Percentiles rank a stretch among this genome's conserved stretches.
phyloP scores from a whole-genome alignment of 1,284 basidiomycete genomes.

The Ustilago tritici region DNA sequence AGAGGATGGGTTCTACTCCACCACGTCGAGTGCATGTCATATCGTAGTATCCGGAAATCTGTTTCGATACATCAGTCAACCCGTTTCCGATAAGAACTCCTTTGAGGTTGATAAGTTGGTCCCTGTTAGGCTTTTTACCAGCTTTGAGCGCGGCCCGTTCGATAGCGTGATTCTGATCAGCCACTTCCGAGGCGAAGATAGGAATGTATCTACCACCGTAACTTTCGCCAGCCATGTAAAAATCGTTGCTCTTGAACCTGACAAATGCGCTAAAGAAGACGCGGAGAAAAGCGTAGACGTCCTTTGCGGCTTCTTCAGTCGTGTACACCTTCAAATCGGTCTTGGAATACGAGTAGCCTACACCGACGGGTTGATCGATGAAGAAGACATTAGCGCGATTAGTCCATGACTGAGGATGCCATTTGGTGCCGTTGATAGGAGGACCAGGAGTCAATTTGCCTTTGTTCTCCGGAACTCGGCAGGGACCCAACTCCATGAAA shows the following conservation, averaged over 20 bases:
- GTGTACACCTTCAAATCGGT: constrained; percentile 73
- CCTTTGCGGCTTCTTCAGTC: constrained; percentile 67
- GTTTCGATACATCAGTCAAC: constrained; percentile 70
- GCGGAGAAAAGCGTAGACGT: constrained; percentile 69
- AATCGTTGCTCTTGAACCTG: constrained; percentile 61
- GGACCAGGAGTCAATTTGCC: constrained; percentile 44
- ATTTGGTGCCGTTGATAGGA: constrained; percentile 73
- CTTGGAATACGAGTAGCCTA: constrained; percentile 80
- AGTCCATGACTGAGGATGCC: constrained; percentile 78
- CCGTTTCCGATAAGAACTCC: constrained; percentile 82
- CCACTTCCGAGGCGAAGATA: constrained; percentile 81
- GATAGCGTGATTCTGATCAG: constrained; percentile 78
- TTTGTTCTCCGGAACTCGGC: constrained; percentile 48
- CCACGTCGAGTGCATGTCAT: constrained; percentile 59
- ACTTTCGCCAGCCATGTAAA: constrained; percentile 62
- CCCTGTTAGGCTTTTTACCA: constrained; percentile 74
- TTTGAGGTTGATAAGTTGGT: constrained; percentile 77
- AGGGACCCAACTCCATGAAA: constrained; percentile 78
- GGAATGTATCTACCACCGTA: constrained; percentile 81
- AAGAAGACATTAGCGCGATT: constrained; percentile 78
- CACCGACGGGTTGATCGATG: constrained; percentile 79
- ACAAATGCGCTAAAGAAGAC: constrained; percentile 70
- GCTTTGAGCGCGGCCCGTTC: constrained; percentile 71
- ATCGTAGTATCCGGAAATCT: constrained; percentile 57
- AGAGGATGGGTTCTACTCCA: constrained; percentile 44